phyloP scores from a whole-genome alignment of 2,329 filamentous ascomycete species.

The Xylaria digitata region DNA sequence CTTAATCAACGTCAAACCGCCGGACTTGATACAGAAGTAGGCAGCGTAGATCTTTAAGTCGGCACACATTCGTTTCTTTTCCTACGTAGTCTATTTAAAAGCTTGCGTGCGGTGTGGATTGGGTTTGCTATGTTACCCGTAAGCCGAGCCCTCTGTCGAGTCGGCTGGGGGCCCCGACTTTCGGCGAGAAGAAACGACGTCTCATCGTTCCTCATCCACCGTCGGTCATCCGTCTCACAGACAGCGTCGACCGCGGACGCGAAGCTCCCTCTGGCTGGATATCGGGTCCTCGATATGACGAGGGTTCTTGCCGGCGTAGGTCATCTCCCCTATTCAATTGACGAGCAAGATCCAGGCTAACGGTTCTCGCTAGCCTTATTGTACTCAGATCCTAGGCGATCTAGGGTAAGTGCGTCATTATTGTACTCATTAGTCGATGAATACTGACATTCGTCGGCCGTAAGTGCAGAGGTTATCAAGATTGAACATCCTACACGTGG shows the following conservation, averaged over 20 bases:
- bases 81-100: background rate
- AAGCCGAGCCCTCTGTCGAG: constrained; percentile 27
- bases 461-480: constrained; percentile 94
- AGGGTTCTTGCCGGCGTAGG: constrained; percentile 92
- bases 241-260: constrained; percentile 42
- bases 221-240: constrained; percentile 46
- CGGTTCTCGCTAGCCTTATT: constrained; percentile 79
- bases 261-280: constrained; percentile 78
- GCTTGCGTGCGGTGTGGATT: background rate
- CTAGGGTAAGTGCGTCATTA: constrained; percentile 77
- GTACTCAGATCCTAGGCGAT: constrained; percentile 95
- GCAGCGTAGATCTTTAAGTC: background rate
- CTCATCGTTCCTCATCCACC: constrained; percentile 33
- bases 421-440: constrained; percentile 10
- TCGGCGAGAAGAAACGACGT: constrained; percentile 16
- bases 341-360: constrained; percentile 34
- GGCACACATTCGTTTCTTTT: no score
- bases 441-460: constrained; percentile 47
- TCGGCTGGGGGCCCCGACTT: constrained; percentile 28
- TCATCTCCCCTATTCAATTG: constrained; percentile 39
- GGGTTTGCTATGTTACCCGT: constrained; percentile 38
- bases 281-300: constrained; percentile 95
- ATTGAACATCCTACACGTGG: constrained; percentile 91
- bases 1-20: background rate
- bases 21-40: background rate